These are phyloP conservation scores for Camelina sativa DNA, from an alignment of 345 rosid genomes.

Conservation along the genomic window DNA sequence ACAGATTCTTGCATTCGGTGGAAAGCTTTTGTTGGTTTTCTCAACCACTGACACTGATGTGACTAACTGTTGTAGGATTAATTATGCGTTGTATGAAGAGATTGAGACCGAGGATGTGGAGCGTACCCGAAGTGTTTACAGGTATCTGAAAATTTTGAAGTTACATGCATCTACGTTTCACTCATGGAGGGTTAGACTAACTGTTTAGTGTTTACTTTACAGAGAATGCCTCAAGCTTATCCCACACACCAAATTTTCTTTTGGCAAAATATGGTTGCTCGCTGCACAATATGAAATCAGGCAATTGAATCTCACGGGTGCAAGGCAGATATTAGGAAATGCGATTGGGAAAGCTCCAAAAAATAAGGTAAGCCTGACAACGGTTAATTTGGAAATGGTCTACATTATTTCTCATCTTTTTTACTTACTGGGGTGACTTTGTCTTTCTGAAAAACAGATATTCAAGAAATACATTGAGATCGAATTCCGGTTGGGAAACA, in stretches of 20 bases:
- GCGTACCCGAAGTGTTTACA: too few relatives aligned
- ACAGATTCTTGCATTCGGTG: too few relatives aligned
- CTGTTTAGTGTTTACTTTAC: neutral
- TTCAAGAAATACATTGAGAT: neutral
- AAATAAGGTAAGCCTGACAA: neutral
- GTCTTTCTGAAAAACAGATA: neutral
- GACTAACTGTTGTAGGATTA: too few relatives aligned
- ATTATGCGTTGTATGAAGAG: too few relatives aligned
- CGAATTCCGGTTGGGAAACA: neutral
- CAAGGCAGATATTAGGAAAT: neutral
- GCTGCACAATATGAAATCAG: neutral
- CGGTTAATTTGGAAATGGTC: neutral
- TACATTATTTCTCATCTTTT: neutral
- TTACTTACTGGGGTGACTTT: neutral
- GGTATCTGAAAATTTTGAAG: too few relatives aligned
- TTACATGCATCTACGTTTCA: too few relatives aligned
- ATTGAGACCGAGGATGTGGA: too few relatives aligned
- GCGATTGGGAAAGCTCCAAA: neutral
- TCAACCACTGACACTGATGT: too few relatives aligned
- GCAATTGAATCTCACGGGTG: neutral
- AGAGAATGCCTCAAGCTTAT: neutral
- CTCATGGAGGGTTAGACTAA: too few relatives aligned
- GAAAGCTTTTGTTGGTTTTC: too few relatives aligned
- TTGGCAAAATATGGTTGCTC: neutral
- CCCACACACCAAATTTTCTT: neutral